Base-by-base conservation (phyloP, 768 basidiomycete species). In the Mycena metata region DNA sequence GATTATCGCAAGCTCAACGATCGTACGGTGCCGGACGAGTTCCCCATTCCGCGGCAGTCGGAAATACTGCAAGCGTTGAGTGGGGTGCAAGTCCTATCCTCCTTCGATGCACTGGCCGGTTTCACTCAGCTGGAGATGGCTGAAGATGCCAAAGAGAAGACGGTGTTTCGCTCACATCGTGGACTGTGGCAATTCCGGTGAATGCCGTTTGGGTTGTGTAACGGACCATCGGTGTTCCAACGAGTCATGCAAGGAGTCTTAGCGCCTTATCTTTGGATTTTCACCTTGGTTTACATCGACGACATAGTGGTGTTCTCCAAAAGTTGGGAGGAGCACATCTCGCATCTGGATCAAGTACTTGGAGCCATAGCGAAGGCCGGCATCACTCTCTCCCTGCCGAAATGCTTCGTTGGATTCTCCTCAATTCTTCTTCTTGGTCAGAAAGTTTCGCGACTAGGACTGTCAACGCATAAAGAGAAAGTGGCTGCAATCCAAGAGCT, bases 101-200 rank as follows among this genome's bases (percentile, higher is more conserved):
- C 36, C 36, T 36, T 36, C 36, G 36, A 36, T 36, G 36, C 36
- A 7, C 36, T 36, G 36, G 67, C 80, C 0, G 78, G 80, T 5
- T 81, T 80, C 65, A 78, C 73, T 5, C 80, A 81, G 56, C 49
- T 79, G 0, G 64, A 72, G 30, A 68, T 80, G n/a, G 67, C 41
- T 0, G 51, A 62, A 15, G 70, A 77, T 13, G 73, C 72, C 23
- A 51, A 67, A 6, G 66, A 75, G 49, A 77, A 77, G 39, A 78
- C 76, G 2, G 78, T 77, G 0, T 81, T 81, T 65, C 57, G 76
- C 1, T 75, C 77, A 0, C 80, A 79, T 52, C 39, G 66, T 41
- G 80, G 80, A 2, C 71, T 79, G 1, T 75, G 66, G 51, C 79
- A 81, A 61, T 81, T 81, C 66, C 23, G 24, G 15, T 8, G 41